Percentiles rank a stretch among this genome's conserved stretches.
Conservation (phyloP, 164 flowering plant species). For the Euptelea pleiosperma region DNA sequence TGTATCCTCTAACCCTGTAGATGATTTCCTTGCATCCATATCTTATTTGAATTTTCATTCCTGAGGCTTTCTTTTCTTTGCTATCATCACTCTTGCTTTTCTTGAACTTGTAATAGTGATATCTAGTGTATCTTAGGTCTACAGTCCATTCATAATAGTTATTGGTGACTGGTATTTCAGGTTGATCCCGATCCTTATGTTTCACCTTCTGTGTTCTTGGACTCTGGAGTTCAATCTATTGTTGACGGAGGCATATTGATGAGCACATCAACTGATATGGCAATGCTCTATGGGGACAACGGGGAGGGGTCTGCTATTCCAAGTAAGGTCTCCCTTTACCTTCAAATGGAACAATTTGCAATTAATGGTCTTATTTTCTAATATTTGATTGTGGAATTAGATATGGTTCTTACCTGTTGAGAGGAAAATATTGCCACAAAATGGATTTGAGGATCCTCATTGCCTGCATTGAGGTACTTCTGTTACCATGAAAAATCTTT, state of each 20-base stretch:
- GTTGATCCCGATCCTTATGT: constrained; percentile 99
- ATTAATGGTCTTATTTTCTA: constrained; percentile 9
- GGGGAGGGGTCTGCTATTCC: constrained; percentile 98
- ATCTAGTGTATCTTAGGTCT: background rate
- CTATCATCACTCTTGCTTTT: too few species aligned
- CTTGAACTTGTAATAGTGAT: background rate
- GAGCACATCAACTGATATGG: constrained; percentile 99
- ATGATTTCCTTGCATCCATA: too few species aligned
- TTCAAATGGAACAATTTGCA: constrained; percentile 6
- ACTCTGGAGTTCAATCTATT: constrained; percentile 92
- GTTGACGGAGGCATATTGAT: constrained; percentile 94
- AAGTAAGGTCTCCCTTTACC: constrained; percentile 50
- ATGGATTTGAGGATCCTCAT: constrained; percentile 97
- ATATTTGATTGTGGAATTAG: constrained; percentile 32
- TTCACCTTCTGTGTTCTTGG: constrained; percentile 94
- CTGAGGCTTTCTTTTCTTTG: too few species aligned
- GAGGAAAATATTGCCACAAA: constrained; percentile 95
- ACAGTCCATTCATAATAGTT: background rate
- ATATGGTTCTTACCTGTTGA: constrained; percentile 89
- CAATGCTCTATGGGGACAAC: constrained; percentile 93
- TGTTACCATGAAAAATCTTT: background rate
- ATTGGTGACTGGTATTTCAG: constrained; percentile 36
- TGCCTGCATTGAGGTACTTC: constrained; percentile 84
- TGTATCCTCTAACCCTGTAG: too few species aligned
- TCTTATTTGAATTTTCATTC: too few species aligned